A percentile compares a stretch with the other conserved stretches of the same genome.
Conservation (phyloP, 225 moss, liverwort and hornwort genomes). For the Sphagnum tenellum region DNA sequence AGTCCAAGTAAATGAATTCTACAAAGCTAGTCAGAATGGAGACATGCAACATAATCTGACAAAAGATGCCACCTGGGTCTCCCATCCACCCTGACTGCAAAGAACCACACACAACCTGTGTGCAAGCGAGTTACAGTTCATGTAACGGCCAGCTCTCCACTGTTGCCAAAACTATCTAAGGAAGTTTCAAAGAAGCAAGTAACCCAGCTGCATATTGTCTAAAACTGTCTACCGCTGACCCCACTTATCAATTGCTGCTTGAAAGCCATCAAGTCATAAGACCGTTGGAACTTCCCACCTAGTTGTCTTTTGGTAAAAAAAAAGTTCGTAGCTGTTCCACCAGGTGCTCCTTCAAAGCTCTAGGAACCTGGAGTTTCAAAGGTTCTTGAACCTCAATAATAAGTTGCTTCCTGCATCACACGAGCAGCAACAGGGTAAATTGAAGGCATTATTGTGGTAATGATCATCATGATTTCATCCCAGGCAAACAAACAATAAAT, state of each 20-base stretch:
- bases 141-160: too few species aligned
- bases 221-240: constrained; percentile 36
- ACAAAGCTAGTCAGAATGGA: too few species aligned
- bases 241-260: constrained; percentile 28
- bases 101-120: constrained; percentile 23
- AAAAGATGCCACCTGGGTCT: background rate
- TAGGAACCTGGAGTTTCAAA: constrained; percentile 58
- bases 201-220: constrained; percentile 50
- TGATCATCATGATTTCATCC: background rate
- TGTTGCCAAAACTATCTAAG: constrained; percentile 10
- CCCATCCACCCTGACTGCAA: constrained; percentile 24
- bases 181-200: constrained; percentile 31
- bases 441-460: background rate
- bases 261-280: constrained; percentile 28
- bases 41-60: too few species aligned
- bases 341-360: constrained; percentile 61
- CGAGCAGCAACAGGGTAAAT: background rate
- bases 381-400: constrained; percentile 59
- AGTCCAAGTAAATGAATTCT: too few species aligned
- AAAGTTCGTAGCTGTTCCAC: constrained; percentile 56
- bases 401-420: constrained; percentile 52
- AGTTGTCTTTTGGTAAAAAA: constrained; percentile 61
- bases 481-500: background rate
- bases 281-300: constrained; percentile 25
- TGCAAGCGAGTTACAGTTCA: constrained; percentile 15